These are phyloP conservation scores for Agrostemma githago DNA, from an alignment of 148 eudicot genomes.

Conservation along the genomic window DNA sequence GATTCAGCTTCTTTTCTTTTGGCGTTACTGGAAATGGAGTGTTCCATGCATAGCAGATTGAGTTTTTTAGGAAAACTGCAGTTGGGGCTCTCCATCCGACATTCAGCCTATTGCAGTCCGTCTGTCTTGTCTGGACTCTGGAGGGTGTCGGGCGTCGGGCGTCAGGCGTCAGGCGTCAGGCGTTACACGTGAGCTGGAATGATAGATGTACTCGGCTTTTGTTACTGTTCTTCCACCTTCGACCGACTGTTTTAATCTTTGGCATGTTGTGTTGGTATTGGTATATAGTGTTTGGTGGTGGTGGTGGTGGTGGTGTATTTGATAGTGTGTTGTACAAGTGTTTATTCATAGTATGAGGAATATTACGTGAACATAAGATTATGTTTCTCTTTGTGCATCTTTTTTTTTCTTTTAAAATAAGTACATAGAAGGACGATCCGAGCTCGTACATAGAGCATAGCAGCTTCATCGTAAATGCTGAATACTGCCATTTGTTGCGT, in stretches of 20 bases:
- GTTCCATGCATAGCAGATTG: conserved; percentile 4
- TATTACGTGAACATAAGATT: neutral
- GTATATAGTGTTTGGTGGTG: conserved; percentile 1
- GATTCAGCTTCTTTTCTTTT: conserved; percentile 21
- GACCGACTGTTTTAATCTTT: neutral
- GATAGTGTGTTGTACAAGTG: neutral
- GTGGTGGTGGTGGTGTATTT: conserved; percentile 3
- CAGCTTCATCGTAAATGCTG: too few species aligned
- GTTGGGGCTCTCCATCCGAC: neutral
- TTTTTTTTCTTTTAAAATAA: too few species aligned
- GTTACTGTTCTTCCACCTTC: neutral
- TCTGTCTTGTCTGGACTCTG: neutral
- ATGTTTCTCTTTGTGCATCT: neutral
- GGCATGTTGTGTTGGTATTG: conserved; percentile 4
- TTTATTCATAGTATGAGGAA: neutral
- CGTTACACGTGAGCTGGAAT: neutral
- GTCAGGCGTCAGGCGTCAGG: neutral
- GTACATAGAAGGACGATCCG: neutral
- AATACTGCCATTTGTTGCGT: neutral
- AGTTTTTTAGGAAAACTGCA: conserved; percentile 1
- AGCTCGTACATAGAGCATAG: neutral
- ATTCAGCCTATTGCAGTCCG: neutral
- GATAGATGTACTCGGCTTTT: neutral
- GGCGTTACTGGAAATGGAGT: conserved; percentile 3
- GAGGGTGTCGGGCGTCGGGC: too few species aligned